These are phyloP conservation scores for Trichosporon sp. DNA, from an alignment of 1,284 basidiomycete species.

Conservation along the genomic window DNA sequence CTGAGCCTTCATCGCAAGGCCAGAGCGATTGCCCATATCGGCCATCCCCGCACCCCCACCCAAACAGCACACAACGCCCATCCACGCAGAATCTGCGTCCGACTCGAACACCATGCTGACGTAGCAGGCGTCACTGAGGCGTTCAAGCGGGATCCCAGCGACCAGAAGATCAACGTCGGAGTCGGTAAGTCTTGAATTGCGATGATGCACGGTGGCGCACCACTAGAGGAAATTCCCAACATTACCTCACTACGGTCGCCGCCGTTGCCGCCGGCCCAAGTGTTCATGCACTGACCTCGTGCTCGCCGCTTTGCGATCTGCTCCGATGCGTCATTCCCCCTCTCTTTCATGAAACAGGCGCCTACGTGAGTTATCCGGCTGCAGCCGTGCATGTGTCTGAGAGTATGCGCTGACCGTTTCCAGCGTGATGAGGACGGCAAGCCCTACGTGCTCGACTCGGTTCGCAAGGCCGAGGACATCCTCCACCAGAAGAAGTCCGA, in stretches of 20 bases:
- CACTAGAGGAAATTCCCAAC: not conserved
- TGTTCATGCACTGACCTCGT: constrained; percentile 14
- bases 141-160: constrained; percentile 80
- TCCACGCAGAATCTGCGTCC: not conserved
- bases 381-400: not conserved
- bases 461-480: constrained; percentile 71
- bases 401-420: constrained; percentile 18
- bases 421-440: constrained; percentile 94
- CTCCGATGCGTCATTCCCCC: not conserved
- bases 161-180: constrained; percentile 95
- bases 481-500: constrained; percentile 72
- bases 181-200: constrained; percentile 63
- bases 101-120: constrained; percentile 11
- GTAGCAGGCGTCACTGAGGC: constrained; percentile 52
- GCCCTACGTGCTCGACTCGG: constrained; percentile 88
- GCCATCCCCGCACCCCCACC: constrained; percentile 9
- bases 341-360: constrained; percentile 11
- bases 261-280: constrained; percentile 22
- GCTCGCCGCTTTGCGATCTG: constrained; percentile 1
- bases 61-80: not conserved
- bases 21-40: not conserved
- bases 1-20: not conserved
- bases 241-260: constrained; percentile 6
- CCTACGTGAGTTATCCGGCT: constrained; percentile 27
- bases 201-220: not conserved